Base-by-base conservation (phyloP, 768 basidiomycete species). In the Tricholoma bakamatsutake region DNA sequence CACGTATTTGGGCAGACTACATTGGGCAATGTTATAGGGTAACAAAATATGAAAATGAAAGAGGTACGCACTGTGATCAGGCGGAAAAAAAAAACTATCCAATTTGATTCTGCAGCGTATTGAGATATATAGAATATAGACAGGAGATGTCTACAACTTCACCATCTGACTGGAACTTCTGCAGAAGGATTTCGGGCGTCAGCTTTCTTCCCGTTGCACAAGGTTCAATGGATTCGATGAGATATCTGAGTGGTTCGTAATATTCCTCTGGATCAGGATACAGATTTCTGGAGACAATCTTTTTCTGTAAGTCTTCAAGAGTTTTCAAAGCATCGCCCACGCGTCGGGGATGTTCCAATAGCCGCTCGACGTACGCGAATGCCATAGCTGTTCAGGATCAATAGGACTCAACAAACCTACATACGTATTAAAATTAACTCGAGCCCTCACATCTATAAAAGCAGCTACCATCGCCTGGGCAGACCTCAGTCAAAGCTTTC, bases 381-480 rank as follows among this genome's bases (percentile, higher is more conserved):
- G 84, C 90, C 50, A 94, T 76, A 10, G 93, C 93, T 92, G 67
- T 15, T 58, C 50, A 56, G 60, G 56, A 10, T 60, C 58, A 62
- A 53, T 50, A 59, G 61, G 55, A 61, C 58, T 51, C 53, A 45
- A n/a, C n/a, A n/a, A n/a, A 45, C 33, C 42, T 45, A 39, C 53
- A 21, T 49, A 39, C 53, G 18, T 49, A 18, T 47, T 59, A 40
- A 10, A 21, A 11, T 42, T 10, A 28, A 8, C n/a, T 33, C 34
- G 55, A 66, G 17, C 34, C 18, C 72, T 77, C 66, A 90, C 90
- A 87, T 78, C 93, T 79, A 68, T 95, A 97, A 69, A 95, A 96
- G 67, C 94, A 96, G 67, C 90, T 90, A 0, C 94, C 93, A 61
- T 90, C 93, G 28, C 93, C 91, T 83, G n/a, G 8, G 12, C 35